A percentile compares a stretch with the other conserved stretches of the same genome.
phyloP scores from a whole-genome alignment of 2,329 filamentous ascomycete genomes.

The Leptographium galeiforme region DNA sequence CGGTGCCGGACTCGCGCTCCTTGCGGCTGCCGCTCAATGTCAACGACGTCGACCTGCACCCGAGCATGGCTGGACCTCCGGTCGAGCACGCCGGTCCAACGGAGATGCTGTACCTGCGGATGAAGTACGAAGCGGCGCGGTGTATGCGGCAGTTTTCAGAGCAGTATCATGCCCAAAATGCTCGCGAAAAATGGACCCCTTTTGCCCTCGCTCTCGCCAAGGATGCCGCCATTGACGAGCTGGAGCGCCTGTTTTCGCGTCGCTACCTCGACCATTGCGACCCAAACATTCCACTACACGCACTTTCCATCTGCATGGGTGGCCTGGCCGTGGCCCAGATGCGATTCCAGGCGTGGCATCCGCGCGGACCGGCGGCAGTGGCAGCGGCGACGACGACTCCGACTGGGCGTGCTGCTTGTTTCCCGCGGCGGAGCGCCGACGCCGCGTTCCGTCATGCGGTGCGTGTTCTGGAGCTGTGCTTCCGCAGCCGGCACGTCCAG shows the following conservation, averaged over 20 bases:
- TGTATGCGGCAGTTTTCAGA: constrained; percentile 14
- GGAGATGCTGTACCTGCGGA: constrained; percentile 33
- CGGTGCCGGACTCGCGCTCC: constrained; percentile 22
- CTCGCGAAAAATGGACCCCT: not conserved
- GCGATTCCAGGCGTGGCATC: constrained; percentile 18
- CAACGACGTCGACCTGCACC: constrained; percentile 38
- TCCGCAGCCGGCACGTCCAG: constrained; percentile 3
- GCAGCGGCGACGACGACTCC: not conserved
- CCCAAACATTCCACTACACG: constrained; percentile 17
- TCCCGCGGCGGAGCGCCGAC: constrained; percentile 12
- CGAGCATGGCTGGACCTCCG: constrained; percentile 34
- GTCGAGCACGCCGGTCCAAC: constrained; percentile 37
- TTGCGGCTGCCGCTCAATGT: constrained; percentile 43
- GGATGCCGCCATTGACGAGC: constrained; percentile 15
- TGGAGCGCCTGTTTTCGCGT: constrained; percentile 14
- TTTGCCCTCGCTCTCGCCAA: not conserved
- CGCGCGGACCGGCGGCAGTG: constrained; percentile 6
- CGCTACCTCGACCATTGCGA: constrained; percentile 15
- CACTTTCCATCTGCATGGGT: constrained; percentile 12
- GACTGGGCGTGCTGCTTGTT: constrained; percentile 6
- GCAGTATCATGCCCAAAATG: not conserved
- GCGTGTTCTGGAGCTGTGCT: constrained; percentile 13
- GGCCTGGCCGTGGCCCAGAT: constrained; percentile 16
- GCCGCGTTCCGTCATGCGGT: constrained; percentile 15
- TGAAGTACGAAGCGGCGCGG: constrained; percentile 18